Base-by-base conservation (phyloP, 768 basidiomycete genomes). In the Trametes coccinea region DNA sequence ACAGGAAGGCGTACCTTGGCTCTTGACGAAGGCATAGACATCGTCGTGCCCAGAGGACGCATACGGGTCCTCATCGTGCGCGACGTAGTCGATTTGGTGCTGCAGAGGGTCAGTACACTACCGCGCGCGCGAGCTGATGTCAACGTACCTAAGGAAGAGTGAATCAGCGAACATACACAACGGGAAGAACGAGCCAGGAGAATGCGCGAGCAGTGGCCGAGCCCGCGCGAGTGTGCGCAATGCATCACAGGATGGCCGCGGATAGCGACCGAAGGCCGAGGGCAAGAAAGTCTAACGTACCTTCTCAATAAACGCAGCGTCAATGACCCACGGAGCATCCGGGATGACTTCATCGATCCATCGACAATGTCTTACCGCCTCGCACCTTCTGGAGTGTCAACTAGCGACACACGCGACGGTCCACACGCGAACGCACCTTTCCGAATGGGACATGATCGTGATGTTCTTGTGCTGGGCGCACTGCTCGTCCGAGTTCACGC, bases 301-400 rank as follows among this genome's bases (percentile, higher is more conserved):
- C 67, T 89, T 89, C 47, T 91, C 83, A 27, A 98, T 65, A 72
- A 97, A 99, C 0, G 81, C 87, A 57, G 88, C 79, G 66, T 88
- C 86, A 60, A 98, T 80, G 43, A 93, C 78, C 97, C 96, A 98
- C 2, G 97, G 97, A 2, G 90, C 91, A 41, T 93, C 90, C 5
- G 92, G 83, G 27, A 97, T 79, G 49, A 99, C 88, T 74, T 98
- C 90, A 71, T 97, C 94, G 0, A 95, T 94, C 96, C 96, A 99
- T 58, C 93, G 85, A 72, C 95, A 95, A 72, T 98, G 93, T n/a
- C 92, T 81, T n/a, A 88, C 90, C 5, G 90, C 85, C 75, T 98
- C 97, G 67, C 94, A 80, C 61, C 89, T 90, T 53, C 54, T 6
- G 11, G 5, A 10, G 7, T 13, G 50, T 17, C 40, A 58, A n/a